Percentiles rank a stretch among this genome's conserved stretches.
These are phyloP conservation scores for Xylariaceae sp. DNA, from an alignment of 2,329 filamentous ascomycete genomes.

Conservation along the genomic window DNA sequence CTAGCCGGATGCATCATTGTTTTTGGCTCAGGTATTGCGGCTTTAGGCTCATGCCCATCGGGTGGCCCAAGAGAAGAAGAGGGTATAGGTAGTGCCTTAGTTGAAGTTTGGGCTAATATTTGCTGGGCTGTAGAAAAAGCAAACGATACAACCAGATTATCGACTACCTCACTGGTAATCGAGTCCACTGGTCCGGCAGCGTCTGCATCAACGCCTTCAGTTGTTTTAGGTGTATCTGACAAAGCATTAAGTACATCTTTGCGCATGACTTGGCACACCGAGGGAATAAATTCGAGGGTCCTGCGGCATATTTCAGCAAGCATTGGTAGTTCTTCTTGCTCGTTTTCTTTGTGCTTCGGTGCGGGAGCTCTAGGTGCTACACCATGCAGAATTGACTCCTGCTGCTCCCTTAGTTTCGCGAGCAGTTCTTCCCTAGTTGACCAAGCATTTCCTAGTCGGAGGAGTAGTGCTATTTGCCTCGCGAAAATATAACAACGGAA, in stretches of 20 bases:
- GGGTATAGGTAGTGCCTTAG: conserved; percentile 71
- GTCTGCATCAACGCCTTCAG: conserved; percentile 44
- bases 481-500: conserved; percentile 94
- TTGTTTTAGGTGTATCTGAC: conserved; percentile 47
- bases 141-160: conserved; percentile 80
- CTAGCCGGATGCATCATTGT: conserved; percentile 74
- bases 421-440: conserved; percentile 68
- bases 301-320: conserved; percentile 88
- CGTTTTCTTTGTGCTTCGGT: conserved; percentile 58
- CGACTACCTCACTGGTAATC: conserved; percentile 61
- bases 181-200: conserved; percentile 42
- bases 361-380: conserved; percentile 60
- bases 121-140: conserved; percentile 79
- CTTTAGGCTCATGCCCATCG: conserved; percentile 64
- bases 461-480: conserved; percentile 80
- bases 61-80: conserved; percentile 58
- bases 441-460: conserved; percentile 80
- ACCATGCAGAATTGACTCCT: conserved; percentile 63
- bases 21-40: conserved; percentile 70
- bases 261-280: conserved; percentile 79
- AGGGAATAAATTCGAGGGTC: conserved; percentile 82
- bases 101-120: conserved; percentile 76
- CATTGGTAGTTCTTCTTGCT: conserved; percentile 76
- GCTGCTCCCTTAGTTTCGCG: conserved; percentile 67
- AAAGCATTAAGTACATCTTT: conserved; percentile 75